Evolutionary conservation across 805 yeast genomes (phyloP), one percentile per base, ranked within the genome.

Genomic region (Hanseniaspora singularis): DNA sequence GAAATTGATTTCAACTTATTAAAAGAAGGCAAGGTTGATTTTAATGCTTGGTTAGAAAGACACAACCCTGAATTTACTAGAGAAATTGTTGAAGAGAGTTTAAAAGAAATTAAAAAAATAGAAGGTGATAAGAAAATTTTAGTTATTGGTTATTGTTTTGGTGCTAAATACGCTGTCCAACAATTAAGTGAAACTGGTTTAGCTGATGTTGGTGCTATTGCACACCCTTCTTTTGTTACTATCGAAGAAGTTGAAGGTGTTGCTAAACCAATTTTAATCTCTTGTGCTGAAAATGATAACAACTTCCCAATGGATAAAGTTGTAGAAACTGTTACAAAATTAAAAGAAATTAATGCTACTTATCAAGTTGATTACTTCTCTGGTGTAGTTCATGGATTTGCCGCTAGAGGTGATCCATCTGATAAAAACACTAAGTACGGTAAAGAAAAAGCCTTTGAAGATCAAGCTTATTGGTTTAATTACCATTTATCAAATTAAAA

Each of bases 131-230:
- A 66, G 44, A 74, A 68, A 53, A 50, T 80, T 19, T 77, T 72
- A 36, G 74, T 75, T 18, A 64, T 80, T 49, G 95, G 96, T 20
- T 77, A 85, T 67, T 86, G 96, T 65, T 86, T 69, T 53, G 96
- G 96, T 59, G 95, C 85, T 33, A 81, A 78, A 62, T 77, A 67
- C 54, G 76, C 73, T 28, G 55, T 81, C 49, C 76, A 71, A 50
- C 72, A 77, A 49, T 55, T 67, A 9, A 54, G 60, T 4, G 54
- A 57, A 1, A 49, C 42, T 8, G 72, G 72, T 22, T 37, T 55
- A 7, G 70, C 73, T 30, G 73, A 74, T 51, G 81, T 70, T 15
- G 85, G 74, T 55, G 94, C 89, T 14, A 63, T 75, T 52, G 92
- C 92, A 8, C 96, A 88, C 63, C 96, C 96, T 5, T 80, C 94